Conservation (phyloP, 2,329 filamentous ascomycete species). For the Fusarium cyanostomum region DNA sequence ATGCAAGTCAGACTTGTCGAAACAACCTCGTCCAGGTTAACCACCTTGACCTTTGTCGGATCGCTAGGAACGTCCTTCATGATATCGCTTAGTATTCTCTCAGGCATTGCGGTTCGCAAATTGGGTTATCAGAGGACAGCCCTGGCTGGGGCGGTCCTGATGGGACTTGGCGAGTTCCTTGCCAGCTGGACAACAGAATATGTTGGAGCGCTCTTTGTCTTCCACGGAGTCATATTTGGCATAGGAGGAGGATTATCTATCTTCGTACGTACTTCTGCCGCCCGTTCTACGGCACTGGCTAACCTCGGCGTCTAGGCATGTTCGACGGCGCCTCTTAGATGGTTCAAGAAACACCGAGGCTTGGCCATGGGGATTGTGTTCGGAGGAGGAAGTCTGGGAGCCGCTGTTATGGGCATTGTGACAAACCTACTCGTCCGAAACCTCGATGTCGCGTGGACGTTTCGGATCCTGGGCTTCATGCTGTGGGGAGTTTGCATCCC, state of each 20-base stretch:
- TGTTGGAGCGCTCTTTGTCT: conserved; percentile 38
- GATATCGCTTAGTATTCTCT: conserved; percentile 39
- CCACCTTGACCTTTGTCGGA: conserved; percentile 44
- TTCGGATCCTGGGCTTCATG: conserved; percentile 41
- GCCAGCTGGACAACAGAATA: conserved; percentile 41
- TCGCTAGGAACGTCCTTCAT: conserved; percentile 43
- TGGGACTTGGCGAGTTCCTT: conserved; percentile 44
- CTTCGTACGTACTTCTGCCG: conserved; percentile 24
- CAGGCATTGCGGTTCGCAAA: conserved; percentile 25
- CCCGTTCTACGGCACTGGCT: too few relatives aligned
- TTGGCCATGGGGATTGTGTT: conserved; percentile 45
- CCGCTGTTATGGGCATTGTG: conserved; percentile 43
- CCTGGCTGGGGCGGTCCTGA: conserved; percentile 36
- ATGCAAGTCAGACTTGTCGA: conserved; percentile 44
- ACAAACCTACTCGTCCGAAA: conserved; percentile 37
- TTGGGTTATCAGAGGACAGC: conserved; percentile 41
- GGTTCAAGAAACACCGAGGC: conserved; percentile 43
- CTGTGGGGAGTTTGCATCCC: conserved; percentile 45
- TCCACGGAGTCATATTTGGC: conserved; percentile 42
- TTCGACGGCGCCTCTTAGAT: conserved; percentile 36
- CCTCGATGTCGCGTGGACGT: conserved; percentile 42
- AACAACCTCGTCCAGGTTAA: conserved; percentile 35
- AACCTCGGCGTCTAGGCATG: conserved; percentile 24
- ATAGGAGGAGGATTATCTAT: conserved; percentile 39
- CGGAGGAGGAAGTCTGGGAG: conserved; percentile 43